Evolutionary conservation across 192 early-diverging fungal species (phyloP).

Genomic region (Backusella liffmaniae): DNA sequence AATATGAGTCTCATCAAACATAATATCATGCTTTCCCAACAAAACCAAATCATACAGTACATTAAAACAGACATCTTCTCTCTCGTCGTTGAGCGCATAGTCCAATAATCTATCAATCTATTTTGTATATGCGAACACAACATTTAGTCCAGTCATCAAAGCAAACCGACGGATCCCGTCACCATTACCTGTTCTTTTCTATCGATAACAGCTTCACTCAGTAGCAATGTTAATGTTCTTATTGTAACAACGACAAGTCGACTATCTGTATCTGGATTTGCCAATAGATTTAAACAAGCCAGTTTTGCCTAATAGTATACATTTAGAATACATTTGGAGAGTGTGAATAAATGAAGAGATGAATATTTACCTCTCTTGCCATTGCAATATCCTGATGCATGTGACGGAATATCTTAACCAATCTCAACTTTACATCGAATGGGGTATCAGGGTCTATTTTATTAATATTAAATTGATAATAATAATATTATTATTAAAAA

Average conservation of each 20-base stretch:
- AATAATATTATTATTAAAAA: neutral
- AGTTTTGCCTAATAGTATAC: conserved; percentile 34
- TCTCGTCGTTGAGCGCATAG: conserved; percentile 15
- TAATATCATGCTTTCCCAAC: conserved; percentile 18
- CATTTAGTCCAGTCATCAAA: no score
- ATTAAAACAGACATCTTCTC: conserved; percentile 15
- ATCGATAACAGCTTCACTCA: conserved; percentile 41
- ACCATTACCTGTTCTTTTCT: conserved; percentile 35
- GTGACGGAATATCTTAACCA: conserved; percentile 50
- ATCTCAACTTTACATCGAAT: conserved; percentile 28
- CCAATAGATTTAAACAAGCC: conserved; percentile 39
- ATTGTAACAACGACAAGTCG: conserved; percentile 40
- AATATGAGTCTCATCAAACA: conserved; percentile 12
- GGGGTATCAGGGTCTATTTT: conserved; percentile 31
- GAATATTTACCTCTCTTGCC: conserved; percentile 33
- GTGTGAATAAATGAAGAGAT: no score
- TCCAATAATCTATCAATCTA: conserved; percentile 22
- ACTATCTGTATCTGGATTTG: conserved; percentile 25
- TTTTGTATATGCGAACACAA: neutral
- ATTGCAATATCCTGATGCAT: conserved; percentile 48
- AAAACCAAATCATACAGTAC: conserved; percentile 21
- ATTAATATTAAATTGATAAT: neutral
- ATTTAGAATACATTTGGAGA: no score
- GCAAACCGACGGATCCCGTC: neutral
- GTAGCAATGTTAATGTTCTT: conserved; percentile 38